phyloP scores from a whole-genome alignment of 352 stramenopile species.

The Phytophthora cryptogea region DNA sequence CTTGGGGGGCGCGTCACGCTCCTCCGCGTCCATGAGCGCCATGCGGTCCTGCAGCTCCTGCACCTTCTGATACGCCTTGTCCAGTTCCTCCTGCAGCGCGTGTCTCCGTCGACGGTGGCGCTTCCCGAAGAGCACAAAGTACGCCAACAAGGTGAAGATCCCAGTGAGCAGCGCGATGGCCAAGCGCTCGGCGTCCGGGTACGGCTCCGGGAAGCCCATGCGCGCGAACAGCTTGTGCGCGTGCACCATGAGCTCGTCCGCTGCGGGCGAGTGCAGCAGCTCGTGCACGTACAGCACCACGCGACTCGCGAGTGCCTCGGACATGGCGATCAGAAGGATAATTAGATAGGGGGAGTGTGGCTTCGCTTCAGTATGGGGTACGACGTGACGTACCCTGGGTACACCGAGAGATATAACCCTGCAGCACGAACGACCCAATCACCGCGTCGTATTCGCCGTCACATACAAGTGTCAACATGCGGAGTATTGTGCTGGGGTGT shows the following conservation, averaged over 20 bases:
- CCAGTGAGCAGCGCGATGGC: constrained; percentile 82
- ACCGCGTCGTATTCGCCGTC: neutral
- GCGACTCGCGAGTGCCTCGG: constrained; percentile 55
- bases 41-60: constrained; percentile 87
- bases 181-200: constrained; percentile 84
- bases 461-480: constrained; percentile 23
- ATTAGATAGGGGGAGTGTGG: constrained; percentile 6
- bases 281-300: constrained; percentile 79
- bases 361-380: constrained; percentile 8
- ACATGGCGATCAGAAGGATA: constrained; percentile 42
- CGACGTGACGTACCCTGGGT: constrained; percentile 9
- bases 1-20: constrained; percentile 56
- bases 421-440: constrained; percentile 15
- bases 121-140: constrained; percentile 91
- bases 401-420: constrained; percentile 5
- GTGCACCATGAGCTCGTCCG: constrained; percentile 71
- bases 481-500: constrained; percentile 10
- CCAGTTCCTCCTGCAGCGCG: constrained; percentile 76
- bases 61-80: constrained; percentile 77
- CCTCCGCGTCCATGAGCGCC: constrained; percentile 83
- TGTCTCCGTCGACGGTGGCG: constrained; percentile 73
- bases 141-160: constrained; percentile 80
- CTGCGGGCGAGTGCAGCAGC: constrained; percentile 75
- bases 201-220: constrained; percentile 80
- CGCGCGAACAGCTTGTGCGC: constrained; percentile 70